A percentile compares a stretch with the other conserved stretches of the same genome.
These are phyloP conservation scores for Fusarium sp. DNA, from an alignment of 2,329 filamentous ascomycete species.

Conservation along the genomic window DNA sequence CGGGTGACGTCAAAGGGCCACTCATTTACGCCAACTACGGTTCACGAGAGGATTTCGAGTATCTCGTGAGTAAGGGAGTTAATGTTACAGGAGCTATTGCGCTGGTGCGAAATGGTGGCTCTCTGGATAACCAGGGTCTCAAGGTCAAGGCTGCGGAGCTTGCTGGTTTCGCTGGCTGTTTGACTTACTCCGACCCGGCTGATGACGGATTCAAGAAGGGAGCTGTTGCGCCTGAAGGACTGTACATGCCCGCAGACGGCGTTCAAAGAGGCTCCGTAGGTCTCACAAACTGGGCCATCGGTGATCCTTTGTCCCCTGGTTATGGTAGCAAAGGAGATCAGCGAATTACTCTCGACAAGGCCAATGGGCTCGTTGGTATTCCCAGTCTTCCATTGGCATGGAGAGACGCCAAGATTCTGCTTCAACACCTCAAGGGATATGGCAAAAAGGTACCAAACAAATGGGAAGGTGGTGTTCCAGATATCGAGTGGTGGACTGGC, in stretches of 20 bases:
- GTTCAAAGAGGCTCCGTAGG: constrained; percentile 87
- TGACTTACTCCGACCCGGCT: constrained; percentile 91
- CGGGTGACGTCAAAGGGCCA: constrained; percentile 86
- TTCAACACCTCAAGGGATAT: constrained; percentile 79
- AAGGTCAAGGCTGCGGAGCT: constrained; percentile 92
- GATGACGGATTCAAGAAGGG: constrained; percentile 85
- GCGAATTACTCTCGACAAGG: constrained; percentile 75
- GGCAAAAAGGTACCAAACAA: constrained; percentile 74
- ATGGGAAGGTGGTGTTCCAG: constrained; percentile 83
- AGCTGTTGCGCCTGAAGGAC: constrained; percentile 77
- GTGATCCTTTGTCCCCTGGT: constrained; percentile 92
- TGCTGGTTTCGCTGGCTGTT: constrained; percentile 85
- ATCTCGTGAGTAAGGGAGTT: constrained; percentile 76
- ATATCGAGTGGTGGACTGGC: constrained; percentile 88
- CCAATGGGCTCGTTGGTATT: constrained; percentile 79
- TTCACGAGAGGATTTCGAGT: constrained; percentile 82
- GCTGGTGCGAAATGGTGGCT: constrained; percentile 83
- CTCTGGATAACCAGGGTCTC: constrained; percentile 76
- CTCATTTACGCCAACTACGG: constrained; percentile 95
- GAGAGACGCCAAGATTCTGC: constrained; percentile 84
- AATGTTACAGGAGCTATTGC: constrained; percentile 83
- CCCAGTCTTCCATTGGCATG: constrained; percentile 91
- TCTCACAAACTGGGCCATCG: constrained; percentile 83
- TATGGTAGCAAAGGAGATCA: constrained; percentile 77
- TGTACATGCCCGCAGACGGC: constrained; percentile 82